Percentiles rank a stretch among this genome's conserved stretches.
Conservation (phyloP, 495 filamentous ascomycete genomes). For the Aspergillus coremiiformis region DNA sequence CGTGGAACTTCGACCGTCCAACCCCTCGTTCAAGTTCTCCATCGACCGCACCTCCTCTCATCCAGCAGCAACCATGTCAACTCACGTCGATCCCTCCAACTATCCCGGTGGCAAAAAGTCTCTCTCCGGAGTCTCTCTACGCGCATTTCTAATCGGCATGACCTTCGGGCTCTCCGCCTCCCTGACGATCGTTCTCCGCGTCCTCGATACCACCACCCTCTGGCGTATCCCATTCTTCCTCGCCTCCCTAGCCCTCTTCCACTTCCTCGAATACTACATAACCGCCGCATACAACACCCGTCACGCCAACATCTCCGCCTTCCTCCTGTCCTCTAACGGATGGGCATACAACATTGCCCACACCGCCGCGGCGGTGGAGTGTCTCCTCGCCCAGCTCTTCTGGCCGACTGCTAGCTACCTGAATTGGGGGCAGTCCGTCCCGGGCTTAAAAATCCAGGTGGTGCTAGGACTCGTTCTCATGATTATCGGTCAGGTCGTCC, state of each 20-base stretch:
- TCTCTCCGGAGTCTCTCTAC: slow-evolving; percentile 71
- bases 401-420: slow-evolving; percentile 44
- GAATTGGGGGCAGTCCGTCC: slow-evolving; percentile 12
- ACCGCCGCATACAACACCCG: slow-evolving; percentile 78
- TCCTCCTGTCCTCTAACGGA: slow-evolving; percentile 82
- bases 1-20: not conserved
- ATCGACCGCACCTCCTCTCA: not conserved
- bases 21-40: too few species aligned
- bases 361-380: slow-evolving; percentile 62
- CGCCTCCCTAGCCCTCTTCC: slow-evolving; percentile 68
- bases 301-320: slow-evolving; percentile 62
- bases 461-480: slow-evolving; percentile 57
- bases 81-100: slow-evolving; percentile 24
- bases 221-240: slow-evolving; percentile 86
- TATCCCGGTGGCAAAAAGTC: slow-evolving; percentile 57
- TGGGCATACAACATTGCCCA: slow-evolving; percentile 80
- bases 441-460: slow-evolving; percentile 21
- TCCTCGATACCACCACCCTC: slow-evolving; percentile 40
- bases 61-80: slow-evolving; percentile 5
- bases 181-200: slow-evolving; percentile 39
- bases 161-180: slow-evolving; percentile 39
- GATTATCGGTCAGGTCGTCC: slow-evolving; percentile 59
- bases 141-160: slow-evolving; percentile 54
- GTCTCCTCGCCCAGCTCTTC: slow-evolving; percentile 49
- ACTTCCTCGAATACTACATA: slow-evolving; percentile 91